Base-by-base conservation (phyloP, 352 stramenopile species). In the Plasmopara viticola region DNA sequence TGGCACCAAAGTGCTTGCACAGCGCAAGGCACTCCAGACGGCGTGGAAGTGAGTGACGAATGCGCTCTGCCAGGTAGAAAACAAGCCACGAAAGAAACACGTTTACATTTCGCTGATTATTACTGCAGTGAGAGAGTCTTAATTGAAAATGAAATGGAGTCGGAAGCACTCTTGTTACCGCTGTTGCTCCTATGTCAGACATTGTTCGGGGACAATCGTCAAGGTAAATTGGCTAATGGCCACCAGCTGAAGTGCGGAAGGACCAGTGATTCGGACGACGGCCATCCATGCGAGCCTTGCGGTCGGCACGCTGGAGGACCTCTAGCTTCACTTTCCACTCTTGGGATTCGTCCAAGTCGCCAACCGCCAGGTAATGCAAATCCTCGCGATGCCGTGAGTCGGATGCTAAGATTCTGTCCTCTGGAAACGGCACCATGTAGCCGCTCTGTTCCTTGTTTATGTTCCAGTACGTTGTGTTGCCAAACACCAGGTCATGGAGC, bases 311-410 rank as follows among this genome's bases (percentile, higher is more conserved):
- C 51, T 93, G 83, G 31, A 93, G 58, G 29, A 90, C 78, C 52
- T 93, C 83, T 8, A 93, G 66, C 37, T 74, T 73, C 47, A 93
- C 74, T 49, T 93, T 93, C 79, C 79, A 90, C 53, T 93, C 83
- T 59, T 93, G 83, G 18, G 83, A 83, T 48, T 82, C 70, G 47
- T 93, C 78, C 58, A 90, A 33, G 56, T 93, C 78, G 42, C 82
- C 70, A 18, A 60, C 56, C 20, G 69, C 79, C 38, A 93, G 62
- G 37, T 76, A 86, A 56, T 76, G 67, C 34, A 87, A 62, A 56
- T 93, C 83, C 28, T 93, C 77, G 30, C 83, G 78, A 57, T 74
- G 71, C 34, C 79, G 69, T 9, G 75, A 87, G 68, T 93, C 83
- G 0, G 83, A 93, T 40, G 52, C 43, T 34, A 93, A 60, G 25